These are phyloP conservation scores for Sutorius australiensis DNA, from an alignment of 768 basidiomycete genomes.

Conservation along the genomic window DNA sequence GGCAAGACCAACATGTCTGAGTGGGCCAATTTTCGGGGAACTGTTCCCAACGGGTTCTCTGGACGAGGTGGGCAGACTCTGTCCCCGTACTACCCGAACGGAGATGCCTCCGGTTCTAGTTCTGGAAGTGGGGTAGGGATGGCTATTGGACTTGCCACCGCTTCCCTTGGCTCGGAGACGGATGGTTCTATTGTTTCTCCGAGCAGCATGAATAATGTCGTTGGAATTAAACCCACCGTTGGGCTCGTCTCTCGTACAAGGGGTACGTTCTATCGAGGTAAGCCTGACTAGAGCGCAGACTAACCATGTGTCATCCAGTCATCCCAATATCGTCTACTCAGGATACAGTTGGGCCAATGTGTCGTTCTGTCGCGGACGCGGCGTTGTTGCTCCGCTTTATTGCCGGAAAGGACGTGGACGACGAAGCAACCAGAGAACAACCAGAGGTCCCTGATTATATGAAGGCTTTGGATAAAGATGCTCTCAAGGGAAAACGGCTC, in stretches of 20 bases:
- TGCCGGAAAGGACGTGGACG: conserved; percentile 50
- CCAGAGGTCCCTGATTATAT: conserved; percentile 57
- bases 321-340: conserved; percentile 56
- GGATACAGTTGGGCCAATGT: conserved; percentile 58
- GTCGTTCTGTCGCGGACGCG: conserved; percentile 51
- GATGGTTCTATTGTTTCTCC: conserved; percentile 49
- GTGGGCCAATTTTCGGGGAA: conserved; percentile 41
- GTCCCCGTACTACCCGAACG: conserved; percentile 40
- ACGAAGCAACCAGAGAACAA: conserved; percentile 49
- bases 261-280: conserved; percentile 19
- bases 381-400: conserved; percentile 52
- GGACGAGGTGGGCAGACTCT: conserved; percentile 45
- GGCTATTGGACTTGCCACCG: conserved; percentile 43
- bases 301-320: conserved; percentile 31
- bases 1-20: conserved; percentile 45
- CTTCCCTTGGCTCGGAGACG: conserved; percentile 44
- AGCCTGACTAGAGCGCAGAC: not conserved
- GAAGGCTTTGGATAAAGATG: conserved; percentile 45
- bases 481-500: conserved; percentile 48
- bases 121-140: conserved; percentile 41
- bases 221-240: conserved; percentile 39
- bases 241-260: conserved; percentile 38
- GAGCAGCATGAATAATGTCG: conserved; percentile 39
- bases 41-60: conserved; percentile 41
- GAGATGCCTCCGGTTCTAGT: conserved; percentile 40